Base-by-base conservation (phyloP, 2,329 filamentous ascomycete genomes). In the Botrytis byssoidea region DNA sequence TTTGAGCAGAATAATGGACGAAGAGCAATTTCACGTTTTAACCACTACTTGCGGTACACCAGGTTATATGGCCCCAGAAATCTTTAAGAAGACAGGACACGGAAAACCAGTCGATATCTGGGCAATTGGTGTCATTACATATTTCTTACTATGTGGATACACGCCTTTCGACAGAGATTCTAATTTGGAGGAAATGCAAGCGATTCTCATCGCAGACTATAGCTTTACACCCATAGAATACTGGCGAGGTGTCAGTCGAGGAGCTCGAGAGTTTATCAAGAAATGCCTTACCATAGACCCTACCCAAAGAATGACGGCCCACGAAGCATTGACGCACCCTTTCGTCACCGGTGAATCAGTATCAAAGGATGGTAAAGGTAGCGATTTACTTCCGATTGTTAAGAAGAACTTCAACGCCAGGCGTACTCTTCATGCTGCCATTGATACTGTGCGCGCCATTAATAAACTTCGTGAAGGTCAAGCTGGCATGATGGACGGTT, bases 181-280 rank as follows among this genome's bases (percentile, higher is more conserved):
- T 79, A 97, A 99, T 83, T 91, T 98, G 80, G 96, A 99, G 85
- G 96, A 99, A 85, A 98, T 99, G 95, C 95, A 98, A 85, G 96
- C 96, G 79, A 99, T 99, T 81, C 89, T 98, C 73, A 93, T 94
- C 76, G 96, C 96, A 74, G 95, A 98, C 85, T 99, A 98, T 86
- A 93, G 90, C 81, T 99, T 98, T 83, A 95, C 93, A 6, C 96
- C 96, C 1, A 85, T 93, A 75, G 95, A 98, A 82, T 98, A 98
- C 87, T 99, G 96, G 96, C 92, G 95, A 76, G 94, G 93, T 75
- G 95, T 99, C 75, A 97, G 94, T 37, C 87, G 91, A 70, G 88
- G 90, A 67, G 93, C 95, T 60, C 93, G 97, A 80, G 93, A 97
- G 78, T 99, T 99, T 83, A 97, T 99, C 84, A 90, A 91, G 78